Conservation (phyloP, 1,284 basidiomycete genomes). For the Vanrija humicola region DNA sequence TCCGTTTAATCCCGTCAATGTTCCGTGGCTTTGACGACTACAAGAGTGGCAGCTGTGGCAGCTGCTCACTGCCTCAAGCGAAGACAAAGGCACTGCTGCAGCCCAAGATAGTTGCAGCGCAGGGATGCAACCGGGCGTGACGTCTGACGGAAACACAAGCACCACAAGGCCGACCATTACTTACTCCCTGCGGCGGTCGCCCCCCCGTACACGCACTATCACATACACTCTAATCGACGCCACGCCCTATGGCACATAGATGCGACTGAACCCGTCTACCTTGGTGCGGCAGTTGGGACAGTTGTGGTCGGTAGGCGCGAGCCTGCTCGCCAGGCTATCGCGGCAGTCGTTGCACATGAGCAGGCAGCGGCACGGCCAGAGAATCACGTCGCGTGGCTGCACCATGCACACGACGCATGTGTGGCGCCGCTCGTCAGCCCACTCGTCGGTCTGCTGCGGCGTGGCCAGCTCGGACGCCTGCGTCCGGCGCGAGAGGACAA, state of each 20-base stretch:
- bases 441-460: constrained; percentile 22
- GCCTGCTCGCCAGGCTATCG: constrained; percentile 40
- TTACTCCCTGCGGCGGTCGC: too few relatives aligned
- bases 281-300: constrained; percentile 36
- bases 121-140: too few relatives aligned
- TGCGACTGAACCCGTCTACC: constrained; percentile 43
- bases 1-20: constrained; percentile 2
- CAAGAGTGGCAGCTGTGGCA: too few relatives aligned
- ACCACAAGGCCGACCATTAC: too few relatives aligned
- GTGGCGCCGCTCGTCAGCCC: constrained; percentile 40
- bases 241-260: constrained; percentile 33
- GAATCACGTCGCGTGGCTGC: constrained; percentile 43
- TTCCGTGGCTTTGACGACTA: too few relatives aligned
- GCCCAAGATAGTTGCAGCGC: too few relatives aligned
- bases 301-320: constrained; percentile 40
- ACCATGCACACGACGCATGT: constrained; percentile 45
- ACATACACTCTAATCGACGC: not conserved
- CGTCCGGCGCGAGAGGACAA: constrained; percentile 19
- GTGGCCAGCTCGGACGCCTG: constrained; percentile 4
- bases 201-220: not conserved
- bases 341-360: constrained; percentile 46
- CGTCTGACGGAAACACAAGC: too few relatives aligned
- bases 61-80: not conserved
- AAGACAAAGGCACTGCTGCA: too few relatives aligned
- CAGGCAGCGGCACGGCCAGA: constrained; percentile 47